These are phyloP conservation scores for Carex myosuroides DNA, from an alignment of 176 grass and related monocot species.

Conservation along the genomic window DNA sequence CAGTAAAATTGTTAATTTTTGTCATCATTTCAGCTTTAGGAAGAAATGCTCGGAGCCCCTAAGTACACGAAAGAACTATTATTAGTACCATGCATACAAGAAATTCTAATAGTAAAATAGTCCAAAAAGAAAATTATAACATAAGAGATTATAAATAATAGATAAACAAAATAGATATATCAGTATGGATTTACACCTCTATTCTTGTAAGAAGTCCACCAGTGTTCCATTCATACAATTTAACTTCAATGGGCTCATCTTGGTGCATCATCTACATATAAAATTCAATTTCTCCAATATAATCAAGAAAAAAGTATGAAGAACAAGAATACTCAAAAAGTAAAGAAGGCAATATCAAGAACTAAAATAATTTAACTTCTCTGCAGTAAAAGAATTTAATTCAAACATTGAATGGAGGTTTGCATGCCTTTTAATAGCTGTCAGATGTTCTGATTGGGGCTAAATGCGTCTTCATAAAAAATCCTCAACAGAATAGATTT, in stretches of 20 bases:
- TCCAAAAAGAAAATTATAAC: background rate
- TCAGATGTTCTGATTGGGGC: background rate
- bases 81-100: background rate
- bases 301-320: slow-evolving; percentile 13
- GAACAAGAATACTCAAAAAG: background rate
- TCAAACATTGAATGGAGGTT: background rate
- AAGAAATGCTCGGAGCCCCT: slow-evolving; percentile 86
- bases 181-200: slow-evolving; percentile 39
- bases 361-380: background rate
- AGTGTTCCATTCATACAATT: slow-evolving; percentile 88
- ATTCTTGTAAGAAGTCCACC: slow-evolving; percentile 77
- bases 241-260: slow-evolving; percentile 70
- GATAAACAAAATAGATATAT: background rate
- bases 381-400: background rate
- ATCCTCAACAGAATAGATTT: too few relatives aligned
- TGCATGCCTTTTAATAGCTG: background rate
- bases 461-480: background rate
- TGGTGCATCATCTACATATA: slow-evolving; percentile 64
- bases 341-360: background rate
- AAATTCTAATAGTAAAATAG: background rate
- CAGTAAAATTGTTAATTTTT: slow-evolving; percentile 62
- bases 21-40: slow-evolving; percentile 79
- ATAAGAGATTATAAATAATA: background rate
- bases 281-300: background rate
- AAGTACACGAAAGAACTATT: background rate